Evolutionary conservation across 257 asterid species (phyloP), one percentile per base, ranked within the genome.

Genomic region (Eustoma russellianum): DNA sequence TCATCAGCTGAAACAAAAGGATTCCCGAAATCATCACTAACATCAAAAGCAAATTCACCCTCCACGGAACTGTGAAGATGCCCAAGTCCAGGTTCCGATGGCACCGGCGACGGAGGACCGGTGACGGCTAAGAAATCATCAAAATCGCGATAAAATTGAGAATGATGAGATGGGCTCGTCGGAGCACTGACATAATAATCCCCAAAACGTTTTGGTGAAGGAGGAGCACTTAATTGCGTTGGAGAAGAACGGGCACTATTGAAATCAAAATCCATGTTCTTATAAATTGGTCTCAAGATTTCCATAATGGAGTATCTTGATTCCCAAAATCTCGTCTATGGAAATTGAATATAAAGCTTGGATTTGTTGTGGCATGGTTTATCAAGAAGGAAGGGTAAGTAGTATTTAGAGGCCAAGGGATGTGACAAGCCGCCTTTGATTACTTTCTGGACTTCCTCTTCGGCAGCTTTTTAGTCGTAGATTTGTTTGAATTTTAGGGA

Each of bases 111-210:
- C 41, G 48, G 34, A 53, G 9, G 7, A 28, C 0, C 30, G 15
- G 0, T 34, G 56, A 3, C 7, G 13, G 3, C 13, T 43, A 15
- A 28, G 33, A 67, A 66, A 48, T 67, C 73, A 2, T 79, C 71
- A 15, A 71, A 75, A 28, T 73, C 80, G 0, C 68, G 56, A 43
- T 71, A 74, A 45, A 81, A 73, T 13, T 57, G 77, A 44, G 84
- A 66, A 49, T 77, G 66, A 41, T 70, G 84, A 17, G 85, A 59
- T 13, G 96, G 96, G 64, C 86, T 79, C 0, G 88, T 34, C 0
- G 96, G 96, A 17, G 96, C 93, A 54, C 94, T 84, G 66, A 64
- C 66, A 55, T 84, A 88, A 68, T 62, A 77, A 8, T 38, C 73
- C 1, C 82, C 77, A 40, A 76, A 63, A 7, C 70, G 59, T 41